These are phyloP conservation scores for Prunus mume DNA, from an alignment of 306 rosid genomes.

Conservation along the genomic window DNA sequence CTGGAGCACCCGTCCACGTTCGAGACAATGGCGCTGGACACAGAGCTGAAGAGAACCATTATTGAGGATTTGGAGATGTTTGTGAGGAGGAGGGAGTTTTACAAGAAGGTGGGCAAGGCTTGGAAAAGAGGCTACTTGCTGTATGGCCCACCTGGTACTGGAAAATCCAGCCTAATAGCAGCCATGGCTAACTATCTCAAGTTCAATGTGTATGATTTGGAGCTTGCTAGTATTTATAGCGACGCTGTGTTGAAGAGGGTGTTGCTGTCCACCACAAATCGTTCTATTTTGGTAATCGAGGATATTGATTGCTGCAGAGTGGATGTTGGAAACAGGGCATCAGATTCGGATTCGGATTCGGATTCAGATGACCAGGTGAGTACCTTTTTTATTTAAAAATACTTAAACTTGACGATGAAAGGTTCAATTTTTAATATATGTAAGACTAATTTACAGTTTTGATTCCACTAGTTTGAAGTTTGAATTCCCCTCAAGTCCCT, in stretches of 20 bases:
- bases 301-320: slow-evolving; percentile 36
- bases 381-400: too few species aligned
- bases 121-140: slow-evolving; percentile 48
- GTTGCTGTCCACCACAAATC: slow-evolving; percentile 30
- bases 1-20: slow-evolving; percentile 41
- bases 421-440: too few species aligned
- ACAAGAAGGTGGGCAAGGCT: slow-evolving; percentile 43
- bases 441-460: too few species aligned
- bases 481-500: too few species aligned
- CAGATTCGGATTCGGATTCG: too few species aligned
- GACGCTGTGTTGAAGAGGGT: slow-evolving; percentile 25
- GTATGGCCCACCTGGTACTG: slow-evolving; percentile 43
- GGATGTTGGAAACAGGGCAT: neutral
- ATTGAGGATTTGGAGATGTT: slow-evolving; percentile 36
- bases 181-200: slow-evolving; percentile 51
- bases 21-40: slow-evolving; percentile 37
- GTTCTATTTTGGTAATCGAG: slow-evolving; percentile 46
- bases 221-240: slow-evolving; percentile 19
- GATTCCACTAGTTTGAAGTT: too few species aligned
- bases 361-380: too few species aligned
- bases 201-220: slow-evolving; percentile 40
- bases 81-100: slow-evolving; percentile 29
- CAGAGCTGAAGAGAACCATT: slow-evolving; percentile 17
- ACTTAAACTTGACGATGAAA: too few species aligned
- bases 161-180: slow-evolving; percentile 39